Conservation (phyloP, 208 protist species). For the Acanthamoeba divionensis region DNA sequence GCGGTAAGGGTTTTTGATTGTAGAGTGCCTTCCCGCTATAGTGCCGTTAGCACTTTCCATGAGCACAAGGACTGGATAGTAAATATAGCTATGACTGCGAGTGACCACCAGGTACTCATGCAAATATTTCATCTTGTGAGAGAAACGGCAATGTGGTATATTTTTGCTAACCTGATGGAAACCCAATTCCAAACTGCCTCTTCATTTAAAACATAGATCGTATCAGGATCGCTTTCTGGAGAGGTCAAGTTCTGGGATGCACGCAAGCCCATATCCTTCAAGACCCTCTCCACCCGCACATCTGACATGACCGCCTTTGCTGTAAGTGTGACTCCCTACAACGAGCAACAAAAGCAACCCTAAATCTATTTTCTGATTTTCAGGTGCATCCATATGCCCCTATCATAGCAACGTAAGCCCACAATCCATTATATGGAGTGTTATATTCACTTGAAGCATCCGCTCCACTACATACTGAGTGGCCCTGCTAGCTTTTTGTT, state of each 20-base stretch:
- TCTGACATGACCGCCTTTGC: conserved; percentile 64
- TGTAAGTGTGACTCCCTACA: background rate
- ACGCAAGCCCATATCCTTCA: conserved; percentile 39
- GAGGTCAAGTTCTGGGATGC: conserved; percentile 76
- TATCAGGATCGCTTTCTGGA: conserved; percentile 56
- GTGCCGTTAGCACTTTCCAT: conserved; percentile 53
- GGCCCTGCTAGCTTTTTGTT: background rate
- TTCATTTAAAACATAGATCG: background rate
- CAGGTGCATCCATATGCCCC: conserved; percentile 74
- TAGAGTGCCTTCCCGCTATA: conserved; percentile 14
- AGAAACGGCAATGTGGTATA: too few species aligned
- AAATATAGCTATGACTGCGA: conserved; percentile 54
- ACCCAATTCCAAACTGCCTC: too few species aligned
- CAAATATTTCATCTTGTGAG: too few species aligned
- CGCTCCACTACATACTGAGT: too few species aligned
- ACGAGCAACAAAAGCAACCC: too few species aligned
- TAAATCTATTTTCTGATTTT: too few species aligned
- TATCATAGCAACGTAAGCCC: conserved; percentile 58
- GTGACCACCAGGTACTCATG: background rate
- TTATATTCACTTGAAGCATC: background rate
- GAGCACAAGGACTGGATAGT: conserved; percentile 70
- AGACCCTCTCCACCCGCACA: background rate
- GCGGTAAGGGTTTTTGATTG: conserved; percentile 66
- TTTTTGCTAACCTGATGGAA: too few species aligned
- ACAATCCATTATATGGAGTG: too few species aligned